These are phyloP conservation scores for Aspergillus nanangensis DNA, from an alignment of 495 filamentous ascomycete species.

Conservation along the genomic window DNA sequence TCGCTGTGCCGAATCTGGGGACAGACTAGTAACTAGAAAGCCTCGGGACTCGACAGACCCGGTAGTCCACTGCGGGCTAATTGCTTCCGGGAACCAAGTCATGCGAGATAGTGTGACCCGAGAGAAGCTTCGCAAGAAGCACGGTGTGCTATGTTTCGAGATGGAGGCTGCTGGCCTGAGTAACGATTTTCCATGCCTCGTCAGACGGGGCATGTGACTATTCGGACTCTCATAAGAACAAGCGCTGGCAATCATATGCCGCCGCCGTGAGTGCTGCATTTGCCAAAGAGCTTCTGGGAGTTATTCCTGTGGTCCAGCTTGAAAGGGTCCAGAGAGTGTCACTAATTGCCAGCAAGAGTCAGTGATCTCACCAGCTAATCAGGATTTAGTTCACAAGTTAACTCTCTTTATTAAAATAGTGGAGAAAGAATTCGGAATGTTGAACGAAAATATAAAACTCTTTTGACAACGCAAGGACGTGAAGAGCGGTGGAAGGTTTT, in stretches of 20 bases:
- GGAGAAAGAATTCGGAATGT: neutral
- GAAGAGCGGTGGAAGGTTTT: neutral
- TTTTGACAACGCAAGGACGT: neutral
- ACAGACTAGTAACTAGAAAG: neutral
- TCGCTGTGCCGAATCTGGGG: neutral
- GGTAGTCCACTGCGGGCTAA: constrained; percentile 22
- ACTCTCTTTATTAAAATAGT: neutral
- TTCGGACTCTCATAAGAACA: constrained; percentile 23
- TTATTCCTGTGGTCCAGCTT: neutral
- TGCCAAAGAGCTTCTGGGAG: constrained; percentile 13
- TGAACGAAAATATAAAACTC: neutral
- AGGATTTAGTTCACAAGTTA: neutral
- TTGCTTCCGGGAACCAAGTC: constrained; percentile 22
- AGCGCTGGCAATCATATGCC: constrained; percentile 22
- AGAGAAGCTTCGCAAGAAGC: neutral
- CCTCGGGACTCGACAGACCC: neutral
- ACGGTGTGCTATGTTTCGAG: constrained; percentile 12
- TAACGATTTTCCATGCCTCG: constrained; percentile 17
- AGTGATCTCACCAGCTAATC: neutral
- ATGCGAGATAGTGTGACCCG: constrained; percentile 17
- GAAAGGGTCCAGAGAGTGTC: neutral
- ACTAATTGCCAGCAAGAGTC: neutral
- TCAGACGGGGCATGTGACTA: constrained; percentile 25
- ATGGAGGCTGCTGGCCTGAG: constrained; percentile 3
- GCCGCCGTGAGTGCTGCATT: constrained; percentile 18